These are phyloP conservation scores for Fusarium sp. DNA, from an alignment of 2,329 filamentous ascomycete genomes.

Conservation along the genomic window DNA sequence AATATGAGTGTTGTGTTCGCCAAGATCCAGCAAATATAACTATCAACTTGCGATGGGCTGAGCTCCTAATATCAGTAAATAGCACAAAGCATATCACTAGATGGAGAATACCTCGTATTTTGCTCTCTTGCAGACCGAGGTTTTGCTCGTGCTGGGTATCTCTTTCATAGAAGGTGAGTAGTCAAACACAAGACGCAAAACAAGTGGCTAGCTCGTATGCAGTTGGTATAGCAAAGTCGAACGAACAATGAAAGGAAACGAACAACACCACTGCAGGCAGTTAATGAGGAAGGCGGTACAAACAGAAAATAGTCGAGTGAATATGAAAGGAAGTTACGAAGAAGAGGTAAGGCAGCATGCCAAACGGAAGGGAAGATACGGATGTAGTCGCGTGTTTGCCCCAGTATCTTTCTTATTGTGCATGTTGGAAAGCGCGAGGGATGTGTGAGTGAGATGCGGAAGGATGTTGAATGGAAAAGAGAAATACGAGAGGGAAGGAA, in stretches of 20 bases:
- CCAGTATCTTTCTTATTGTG: conserved; percentile 27
- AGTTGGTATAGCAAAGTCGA: conserved; percentile 20
- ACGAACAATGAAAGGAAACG: not conserved
- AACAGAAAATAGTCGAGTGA: conserved; percentile 8
- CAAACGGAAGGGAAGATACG: conserved; percentile 22
- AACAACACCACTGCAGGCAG: not conserved
- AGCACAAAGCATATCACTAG: conserved; percentile 7
- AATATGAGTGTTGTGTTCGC: conserved; percentile 2
- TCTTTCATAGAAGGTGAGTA: conserved; percentile 11
- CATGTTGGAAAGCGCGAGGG: conserved; percentile 37
- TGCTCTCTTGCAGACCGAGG: conserved; percentile 9
- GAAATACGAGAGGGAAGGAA: not conserved
- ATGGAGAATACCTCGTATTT: not conserved
- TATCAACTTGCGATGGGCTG: conserved; percentile 3
- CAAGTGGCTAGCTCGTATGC: conserved; percentile 17
- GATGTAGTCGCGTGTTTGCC: conserved; percentile 34
- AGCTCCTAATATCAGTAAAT: conserved; percentile 12
- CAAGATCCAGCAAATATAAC: not conserved
- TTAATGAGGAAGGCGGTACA: not conserved
- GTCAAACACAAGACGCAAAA: conserved; percentile 31
- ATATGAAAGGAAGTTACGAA: conserved; percentile 9
- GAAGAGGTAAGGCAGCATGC: conserved; percentile 11
- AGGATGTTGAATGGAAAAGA: not conserved
- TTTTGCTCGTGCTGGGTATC: conserved; percentile 12
- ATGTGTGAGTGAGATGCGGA: conserved; percentile 13